These are phyloP conservation scores for Drechslerella coelobrocha DNA, from an alignment of 2,329 filamentous ascomycete genomes.

Conservation along the genomic window DNA sequence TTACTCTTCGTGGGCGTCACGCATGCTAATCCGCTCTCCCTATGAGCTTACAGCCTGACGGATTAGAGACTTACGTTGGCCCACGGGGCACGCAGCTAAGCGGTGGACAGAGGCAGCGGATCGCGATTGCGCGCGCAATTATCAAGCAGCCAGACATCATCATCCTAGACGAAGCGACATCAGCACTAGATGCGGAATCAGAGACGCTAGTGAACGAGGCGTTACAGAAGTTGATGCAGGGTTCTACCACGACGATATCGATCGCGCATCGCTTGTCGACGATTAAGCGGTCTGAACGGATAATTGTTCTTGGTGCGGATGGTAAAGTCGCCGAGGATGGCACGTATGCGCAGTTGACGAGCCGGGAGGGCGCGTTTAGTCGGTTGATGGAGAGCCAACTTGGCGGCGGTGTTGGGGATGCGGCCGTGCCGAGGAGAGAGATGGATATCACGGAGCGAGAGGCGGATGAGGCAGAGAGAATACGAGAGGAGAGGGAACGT, in stretches of 20 bases:
- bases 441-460: conserved; percentile 46
- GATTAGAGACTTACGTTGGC: conserved; percentile 91
- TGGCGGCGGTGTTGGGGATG: conserved; percentile 85
- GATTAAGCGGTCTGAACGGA: conserved; percentile 92
- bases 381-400: conserved; percentile 99
- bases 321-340: conserved; percentile 91
- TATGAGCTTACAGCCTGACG: conserved; percentile 69
- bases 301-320: conserved; percentile 86
- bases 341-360: conserved; percentile 77
- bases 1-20: conserved; percentile 24
- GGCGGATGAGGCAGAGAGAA: conserved; percentile 50
- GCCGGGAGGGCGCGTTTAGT: conserved; percentile 82
- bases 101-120: conserved; percentile 69
- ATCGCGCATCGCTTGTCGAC: conserved; percentile 96
- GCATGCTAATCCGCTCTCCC: not conserved
- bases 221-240: conserved; percentile 77
- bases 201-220: conserved; percentile 96
- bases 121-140: conserved; percentile 92
- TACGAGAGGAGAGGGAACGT: conserved; percentile 28
- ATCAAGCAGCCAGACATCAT: conserved; percentile 96
- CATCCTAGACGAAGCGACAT: conserved; percentile 95
- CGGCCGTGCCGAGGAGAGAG: conserved; percentile 34
- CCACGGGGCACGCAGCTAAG: conserved; percentile 68
- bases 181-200: conserved; percentile 91
- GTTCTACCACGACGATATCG: conserved; percentile 93